These are phyloP conservation scores for Trichoderma guizhouense DNA, from an alignment of 2,329 filamentous ascomycete genomes.

Conservation along the genomic window DNA sequence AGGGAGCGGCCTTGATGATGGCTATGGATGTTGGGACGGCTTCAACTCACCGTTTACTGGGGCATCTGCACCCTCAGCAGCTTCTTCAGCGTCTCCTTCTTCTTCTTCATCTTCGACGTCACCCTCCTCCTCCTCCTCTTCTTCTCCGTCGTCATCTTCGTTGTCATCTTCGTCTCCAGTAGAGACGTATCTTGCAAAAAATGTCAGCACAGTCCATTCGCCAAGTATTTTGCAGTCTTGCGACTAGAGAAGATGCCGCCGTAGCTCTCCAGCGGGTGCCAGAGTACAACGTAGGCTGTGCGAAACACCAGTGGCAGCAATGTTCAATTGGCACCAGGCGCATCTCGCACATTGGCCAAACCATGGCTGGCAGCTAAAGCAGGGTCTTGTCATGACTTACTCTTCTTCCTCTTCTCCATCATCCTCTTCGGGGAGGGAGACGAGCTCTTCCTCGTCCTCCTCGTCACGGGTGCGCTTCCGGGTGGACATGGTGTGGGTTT, in stretches of 20 bases:
- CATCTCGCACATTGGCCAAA: neutral
- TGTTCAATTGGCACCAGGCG: neutral
- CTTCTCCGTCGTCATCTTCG: constrained; percentile 39
- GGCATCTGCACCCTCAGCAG: constrained; percentile 27
- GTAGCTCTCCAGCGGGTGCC: neutral
- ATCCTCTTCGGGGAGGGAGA: constrained; percentile 51
- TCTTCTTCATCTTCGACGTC: constrained; percentile 28
- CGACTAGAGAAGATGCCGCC: neutral
- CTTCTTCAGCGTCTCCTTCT: constrained; percentile 28
- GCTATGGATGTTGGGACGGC: neutral
- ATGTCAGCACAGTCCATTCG: neutral
- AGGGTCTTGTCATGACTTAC: constrained; percentile 37
- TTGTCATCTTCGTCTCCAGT: constrained; percentile 41
- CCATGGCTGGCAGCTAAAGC: neutral
- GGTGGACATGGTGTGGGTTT: constrained; percentile 22
- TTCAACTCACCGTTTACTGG: constrained; percentile 35
- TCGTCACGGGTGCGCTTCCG: constrained; percentile 60
- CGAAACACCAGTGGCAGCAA: neutral
- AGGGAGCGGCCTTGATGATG: neutral
- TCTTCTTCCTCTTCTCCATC: constrained; percentile 53
- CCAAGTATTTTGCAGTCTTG: neutral
- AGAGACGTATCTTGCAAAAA: constrained; percentile 33
- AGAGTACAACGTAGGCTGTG: neutral
- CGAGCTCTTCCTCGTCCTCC: constrained; percentile 56
- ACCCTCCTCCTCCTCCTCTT: constrained; percentile 34